Conservation (phyloP, 352 stramenopile species). For the Phytophthora aleatoria region DNA sequence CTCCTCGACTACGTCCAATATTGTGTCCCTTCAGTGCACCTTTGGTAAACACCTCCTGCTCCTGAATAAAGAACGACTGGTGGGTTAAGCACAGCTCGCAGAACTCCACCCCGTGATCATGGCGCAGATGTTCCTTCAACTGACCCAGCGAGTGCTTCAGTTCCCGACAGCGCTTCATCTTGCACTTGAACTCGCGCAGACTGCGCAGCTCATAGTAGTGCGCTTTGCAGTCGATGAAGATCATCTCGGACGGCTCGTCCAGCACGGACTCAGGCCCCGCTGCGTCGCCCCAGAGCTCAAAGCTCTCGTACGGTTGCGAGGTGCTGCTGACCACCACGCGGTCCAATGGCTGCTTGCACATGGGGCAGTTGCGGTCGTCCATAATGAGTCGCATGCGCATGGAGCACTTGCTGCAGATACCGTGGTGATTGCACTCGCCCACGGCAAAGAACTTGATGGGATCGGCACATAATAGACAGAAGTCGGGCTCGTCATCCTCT, state of each 20-base stretch:
- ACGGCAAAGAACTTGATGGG: slow-evolving; percentile 73
- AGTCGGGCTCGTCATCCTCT: slow-evolving; percentile 41
- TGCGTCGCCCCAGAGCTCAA: slow-evolving; percentile 78
- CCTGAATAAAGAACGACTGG: slow-evolving; percentile 83
- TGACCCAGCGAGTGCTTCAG: slow-evolving; percentile 55
- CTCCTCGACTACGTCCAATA: slow-evolving; percentile 51
- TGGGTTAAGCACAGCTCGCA: slow-evolving; percentile 79
- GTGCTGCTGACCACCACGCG: slow-evolving; percentile 67
- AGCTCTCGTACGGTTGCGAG: slow-evolving; percentile 60
- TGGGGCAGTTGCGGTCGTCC: slow-evolving; percentile 78
- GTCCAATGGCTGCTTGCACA: slow-evolving; percentile 78
- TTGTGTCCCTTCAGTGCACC: slow-evolving; percentile 70
- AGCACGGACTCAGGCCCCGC: slow-evolving; percentile 63
- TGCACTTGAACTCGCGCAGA: slow-evolving; percentile 69
- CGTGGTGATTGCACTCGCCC: slow-evolving; percentile 78
- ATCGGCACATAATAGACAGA: slow-evolving; percentile 73
- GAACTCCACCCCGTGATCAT: slow-evolving; percentile 72
- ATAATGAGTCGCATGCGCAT: slow-evolving; percentile 84
- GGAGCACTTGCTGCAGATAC: slow-evolving; percentile 83
- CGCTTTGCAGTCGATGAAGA: slow-evolving; percentile 69
- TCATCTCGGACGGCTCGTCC: slow-evolving; percentile 79
- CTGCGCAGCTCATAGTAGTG: slow-evolving; percentile 64
- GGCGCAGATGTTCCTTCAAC: slow-evolving; percentile 73
- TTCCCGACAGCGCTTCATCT: slow-evolving; percentile 65
- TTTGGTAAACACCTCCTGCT: slow-evolving; percentile 83